phyloP scores from a whole-genome alignment of 2,329 filamentous ascomycete genomes.

The Anisogramma anomala region DNA sequence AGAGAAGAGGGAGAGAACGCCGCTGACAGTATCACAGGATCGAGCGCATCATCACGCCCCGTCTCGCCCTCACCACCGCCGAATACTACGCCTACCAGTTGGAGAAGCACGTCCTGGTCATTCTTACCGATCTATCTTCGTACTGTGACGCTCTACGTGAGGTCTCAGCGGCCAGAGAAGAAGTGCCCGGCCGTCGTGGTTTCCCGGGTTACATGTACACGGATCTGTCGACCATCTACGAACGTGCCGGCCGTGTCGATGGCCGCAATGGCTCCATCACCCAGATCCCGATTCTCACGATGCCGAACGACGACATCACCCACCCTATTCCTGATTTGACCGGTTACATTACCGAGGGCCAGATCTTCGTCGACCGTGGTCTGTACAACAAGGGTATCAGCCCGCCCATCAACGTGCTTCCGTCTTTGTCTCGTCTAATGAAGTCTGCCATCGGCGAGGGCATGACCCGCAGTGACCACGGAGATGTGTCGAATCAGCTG shows the following conservation, averaged over 20 bases:
- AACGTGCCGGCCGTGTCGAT: constrained; percentile 93
- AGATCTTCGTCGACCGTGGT: constrained; percentile 93
- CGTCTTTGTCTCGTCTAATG: constrained; percentile 97
- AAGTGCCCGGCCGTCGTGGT: constrained; percentile 97
- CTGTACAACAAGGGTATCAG: constrained; percentile 95
- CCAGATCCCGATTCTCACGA: constrained; percentile 96
- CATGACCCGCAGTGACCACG: constrained; percentile 92
- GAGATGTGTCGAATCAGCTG: constrained; percentile 97
- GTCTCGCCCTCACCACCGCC: constrained; percentile 92
- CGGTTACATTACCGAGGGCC: constrained; percentile 97
- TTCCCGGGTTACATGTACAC: constrained; percentile 99
- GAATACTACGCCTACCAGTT: constrained; percentile 99
- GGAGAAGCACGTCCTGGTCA: constrained; percentile 98
- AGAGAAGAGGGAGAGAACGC: background rate
- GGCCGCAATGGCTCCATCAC: constrained; percentile 98
- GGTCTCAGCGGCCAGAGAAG: constrained; percentile 93
- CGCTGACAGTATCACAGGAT: constrained; percentile 46
- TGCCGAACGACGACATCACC: constrained; percentile 99
- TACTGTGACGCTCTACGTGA: constrained; percentile 99
- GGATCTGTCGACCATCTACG: constrained; percentile 99
- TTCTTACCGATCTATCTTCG: constrained; percentile 92
- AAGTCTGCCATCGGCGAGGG: constrained; percentile 98
- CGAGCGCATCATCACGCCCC: constrained; percentile 98
- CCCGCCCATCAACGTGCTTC: constrained; percentile 96
- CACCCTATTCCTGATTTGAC: constrained; percentile 98